Percentiles rank a stretch among this genome's conserved stretches.
Conservation (phyloP, 148 eudicot genomes). For the Agrostemma githago region DNA sequence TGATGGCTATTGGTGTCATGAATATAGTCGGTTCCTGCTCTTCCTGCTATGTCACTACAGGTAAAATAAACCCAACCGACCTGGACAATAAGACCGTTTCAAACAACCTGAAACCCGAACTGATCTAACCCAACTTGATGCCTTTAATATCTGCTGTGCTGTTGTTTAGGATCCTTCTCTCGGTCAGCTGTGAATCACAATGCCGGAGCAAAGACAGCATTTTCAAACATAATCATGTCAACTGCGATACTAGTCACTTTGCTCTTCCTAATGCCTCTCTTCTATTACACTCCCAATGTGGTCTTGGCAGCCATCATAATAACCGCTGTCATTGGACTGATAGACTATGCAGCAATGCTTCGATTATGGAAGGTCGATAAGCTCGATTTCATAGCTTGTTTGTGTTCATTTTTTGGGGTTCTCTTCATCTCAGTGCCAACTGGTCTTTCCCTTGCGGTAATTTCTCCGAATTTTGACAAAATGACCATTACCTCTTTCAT, state of each 20-base stretch:
- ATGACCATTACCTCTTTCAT: too few species aligned
- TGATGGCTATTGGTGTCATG: conserved; percentile 93
- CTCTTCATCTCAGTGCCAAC: conserved; percentile 79
- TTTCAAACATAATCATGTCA: conserved; percentile 85
- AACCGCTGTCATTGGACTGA: conserved; percentile 78
- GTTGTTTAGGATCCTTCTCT: conserved; percentile 65
- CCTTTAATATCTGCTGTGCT: not conserved
- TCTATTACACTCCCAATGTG: conserved; percentile 75
- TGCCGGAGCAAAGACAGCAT: conserved; percentile 77
- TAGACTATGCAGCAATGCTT: conserved; percentile 57
- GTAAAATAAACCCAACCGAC: conserved; percentile 23
- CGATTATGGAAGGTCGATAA: conserved; percentile 78
- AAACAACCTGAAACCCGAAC: not conserved
- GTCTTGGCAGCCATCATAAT: conserved; percentile 78
- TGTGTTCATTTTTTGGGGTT: conserved; percentile 80
- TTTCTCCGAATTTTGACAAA: conserved; percentile 1
- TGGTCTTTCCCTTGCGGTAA: conserved; percentile 84
- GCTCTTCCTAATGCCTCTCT: conserved; percentile 78
- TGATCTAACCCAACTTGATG: too few species aligned
- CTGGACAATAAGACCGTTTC: too few species aligned
- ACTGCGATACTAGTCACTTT: conserved; percentile 66
- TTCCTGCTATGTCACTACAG: conserved; percentile 88
- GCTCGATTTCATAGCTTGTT: conserved; percentile 71
- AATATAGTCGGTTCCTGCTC: conserved; percentile 88
- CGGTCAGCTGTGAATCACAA: conserved; percentile 90